Conservation (phyloP, 75 land plant species). For the Ceratopteris richardii region DNA sequence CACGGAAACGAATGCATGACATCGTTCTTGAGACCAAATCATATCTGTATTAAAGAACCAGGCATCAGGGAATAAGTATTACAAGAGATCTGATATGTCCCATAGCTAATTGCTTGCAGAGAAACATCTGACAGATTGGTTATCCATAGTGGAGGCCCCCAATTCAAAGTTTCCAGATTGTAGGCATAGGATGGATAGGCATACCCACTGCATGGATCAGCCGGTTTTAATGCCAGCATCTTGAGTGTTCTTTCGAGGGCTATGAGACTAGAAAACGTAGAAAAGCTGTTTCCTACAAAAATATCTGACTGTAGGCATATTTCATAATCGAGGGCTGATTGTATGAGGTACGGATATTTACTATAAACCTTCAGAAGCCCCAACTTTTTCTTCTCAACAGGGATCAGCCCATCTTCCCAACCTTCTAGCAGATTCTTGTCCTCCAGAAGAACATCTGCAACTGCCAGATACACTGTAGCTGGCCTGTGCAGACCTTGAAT, state of each 20-base stretch:
- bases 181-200: constrained; percentile 63
- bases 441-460: constrained; percentile 70
- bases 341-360: constrained; percentile 70
- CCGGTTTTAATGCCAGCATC: constrained; percentile 17
- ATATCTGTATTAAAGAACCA: too few relatives aligned
- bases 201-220: constrained; percentile 21
- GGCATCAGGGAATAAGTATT: background rate
- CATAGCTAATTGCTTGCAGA: constrained; percentile 61
- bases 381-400: constrained; percentile 66
- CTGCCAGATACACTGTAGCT: constrained; percentile 61
- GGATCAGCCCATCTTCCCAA: constrained; percentile 61
- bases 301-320: constrained; percentile 63
- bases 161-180: constrained; percentile 38
- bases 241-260: constrained; percentile 70
- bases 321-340: constrained; percentile 86
- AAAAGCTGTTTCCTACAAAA: constrained; percentile 90
- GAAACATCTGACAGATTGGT: constrained; percentile 63
- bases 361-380: constrained; percentile 45
- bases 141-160: constrained; percentile 60
- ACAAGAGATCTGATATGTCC: constrained; percentile 52
- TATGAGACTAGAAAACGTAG: constrained; percentile 84
- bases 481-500: constrained; percentile 42
- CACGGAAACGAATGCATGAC: too few relatives aligned
- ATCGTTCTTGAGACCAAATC: too few relatives aligned
- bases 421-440: constrained; percentile 52